Percentiles rank a stretch among this genome's conserved stretches.
These are phyloP conservation scores for Ogataea ramenticola DNA, from an alignment of 805 yeast genomes.

Conservation along the genomic window DNA sequence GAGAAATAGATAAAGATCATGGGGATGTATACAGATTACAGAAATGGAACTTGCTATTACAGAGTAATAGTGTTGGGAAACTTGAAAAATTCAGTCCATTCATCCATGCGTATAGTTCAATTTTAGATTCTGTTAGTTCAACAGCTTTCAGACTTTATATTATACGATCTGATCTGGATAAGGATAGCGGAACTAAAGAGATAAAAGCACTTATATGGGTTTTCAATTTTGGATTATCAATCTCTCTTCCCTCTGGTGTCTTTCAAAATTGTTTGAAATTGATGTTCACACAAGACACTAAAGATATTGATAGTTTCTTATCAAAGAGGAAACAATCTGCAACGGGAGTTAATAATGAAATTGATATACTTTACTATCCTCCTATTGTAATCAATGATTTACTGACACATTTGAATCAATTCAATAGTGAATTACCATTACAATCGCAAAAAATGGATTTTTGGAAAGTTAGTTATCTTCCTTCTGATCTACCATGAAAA, in stretches of 20 bases:
- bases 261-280: slow-evolving; percentile 27
- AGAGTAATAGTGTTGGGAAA: slow-evolving; percentile 5
- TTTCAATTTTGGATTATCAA: slow-evolving; percentile 34
- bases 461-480: slow-evolving; percentile 26
- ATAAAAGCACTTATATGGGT: slow-evolving; percentile 37
- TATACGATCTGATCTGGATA: slow-evolving; percentile 9
- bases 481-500: slow-evolving; percentile 3
- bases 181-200: slow-evolving; percentile 1
- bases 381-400: slow-evolving; percentile 24
- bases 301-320: slow-evolving; percentile 20
- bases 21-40: slow-evolving; percentile 29
- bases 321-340: slow-evolving; percentile 9
- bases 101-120: slow-evolving; percentile 28
- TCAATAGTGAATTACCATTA: slow-evolving; percentile 30
- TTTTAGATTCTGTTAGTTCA: slow-evolving; percentile 36
- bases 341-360: slow-evolving; percentile 16
- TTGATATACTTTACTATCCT: slow-evolving; percentile 29
- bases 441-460: slow-evolving; percentile 12
- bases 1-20: slow-evolving; percentile 29
- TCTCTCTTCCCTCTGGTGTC: neutral
- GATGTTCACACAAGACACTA: slow-evolving; percentile 30
- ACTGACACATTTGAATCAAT: slow-evolving; percentile 15
- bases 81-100: slow-evolving; percentile 29
- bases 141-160: slow-evolving; percentile 33
- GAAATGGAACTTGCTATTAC: slow-evolving; percentile 50